phyloP scores from a whole-genome alignment of 192 early-diverging fungal species.

The Coemansia sp. region DNA sequence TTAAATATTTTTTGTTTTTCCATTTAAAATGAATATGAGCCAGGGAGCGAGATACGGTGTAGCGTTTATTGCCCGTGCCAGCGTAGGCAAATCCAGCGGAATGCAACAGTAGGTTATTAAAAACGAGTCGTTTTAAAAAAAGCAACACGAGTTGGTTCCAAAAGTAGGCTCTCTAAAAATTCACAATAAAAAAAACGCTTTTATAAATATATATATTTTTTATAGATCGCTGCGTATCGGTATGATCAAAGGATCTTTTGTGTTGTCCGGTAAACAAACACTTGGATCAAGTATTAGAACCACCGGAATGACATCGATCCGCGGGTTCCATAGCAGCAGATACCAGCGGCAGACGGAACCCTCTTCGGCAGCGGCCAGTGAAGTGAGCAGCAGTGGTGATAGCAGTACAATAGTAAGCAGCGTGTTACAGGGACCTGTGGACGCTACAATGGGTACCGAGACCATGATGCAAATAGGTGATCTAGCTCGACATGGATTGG shows the following conservation, averaged over 20 bases:
- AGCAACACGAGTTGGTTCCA: neutral
- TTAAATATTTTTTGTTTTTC: neutral
- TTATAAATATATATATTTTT: neutral
- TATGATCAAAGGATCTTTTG: neutral
- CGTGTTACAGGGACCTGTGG: neutral
- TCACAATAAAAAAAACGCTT: neutral
- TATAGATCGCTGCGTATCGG: neutral
- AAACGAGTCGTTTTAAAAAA: neutral
- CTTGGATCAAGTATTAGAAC: neutral
- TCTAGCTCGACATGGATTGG: slow-evolving; percentile 78
- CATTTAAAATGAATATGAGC: neutral
- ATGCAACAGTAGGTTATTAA: neutral
- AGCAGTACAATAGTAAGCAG: neutral
- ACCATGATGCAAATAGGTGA: slow-evolving; percentile 79
- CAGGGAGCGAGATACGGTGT: slow-evolving; percentile 7
- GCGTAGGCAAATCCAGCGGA: neutral
- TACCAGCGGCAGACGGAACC: neutral
- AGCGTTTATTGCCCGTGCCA: slow-evolving; percentile 8
- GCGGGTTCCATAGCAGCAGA: slow-evolving; percentile 8
- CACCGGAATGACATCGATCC: neutral
- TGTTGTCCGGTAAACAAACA: neutral
- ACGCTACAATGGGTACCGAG: slow-evolving; percentile 8
- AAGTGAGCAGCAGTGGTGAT: neutral
- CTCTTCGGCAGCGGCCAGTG: neutral
- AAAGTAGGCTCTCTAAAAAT: neutral